Percentiles rank a stretch among this genome's conserved stretches.
Evolutionary conservation across 1,139 yeast species (phyloP).

Genomic region (Suhomyces atakaporum): DNA sequence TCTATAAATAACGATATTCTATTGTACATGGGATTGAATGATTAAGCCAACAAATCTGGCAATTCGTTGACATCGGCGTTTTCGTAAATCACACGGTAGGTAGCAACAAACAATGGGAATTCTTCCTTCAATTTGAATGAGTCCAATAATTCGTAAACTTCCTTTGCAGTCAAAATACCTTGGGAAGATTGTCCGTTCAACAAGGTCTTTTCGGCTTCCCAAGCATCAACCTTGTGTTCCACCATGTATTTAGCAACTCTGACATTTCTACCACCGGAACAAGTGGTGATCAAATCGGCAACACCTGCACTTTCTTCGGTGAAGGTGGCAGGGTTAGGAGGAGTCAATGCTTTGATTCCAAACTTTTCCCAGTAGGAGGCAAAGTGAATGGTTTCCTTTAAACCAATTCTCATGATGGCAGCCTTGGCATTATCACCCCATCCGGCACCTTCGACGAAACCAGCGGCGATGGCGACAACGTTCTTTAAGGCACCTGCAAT

Average conservation of each 20-base stretch:
- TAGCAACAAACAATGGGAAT: conserved; percentile 86
- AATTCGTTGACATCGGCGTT: conserved; percentile 63
- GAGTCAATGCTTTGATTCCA: conserved; percentile 67
- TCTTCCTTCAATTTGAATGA: conserved; percentile 62
- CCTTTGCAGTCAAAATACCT: conserved; percentile 86
- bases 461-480: conserved; percentile 50
- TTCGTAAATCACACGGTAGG: conserved; percentile 79
- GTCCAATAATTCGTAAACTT: conserved; percentile 80
- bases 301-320: conserved; percentile 95
- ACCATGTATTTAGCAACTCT: conserved; percentile 83
- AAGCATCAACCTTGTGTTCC: conserved; percentile 66
- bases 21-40: conserved; percentile 8
- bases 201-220: conserved; percentile 77
- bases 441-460: conserved; percentile 51
- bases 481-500: conserved; percentile 53
- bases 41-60: conserved; percentile 58
- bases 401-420: conserved; percentile 52
- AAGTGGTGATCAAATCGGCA: conserved; percentile 93
- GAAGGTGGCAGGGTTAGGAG: conserved; percentile 72
- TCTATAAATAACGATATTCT: conserved; percentile 11
- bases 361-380: conserved; percentile 57
- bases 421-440: conserved; percentile 58
- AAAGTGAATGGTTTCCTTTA: conserved; percentile 49
- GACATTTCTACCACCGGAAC: conserved; percentile 95
- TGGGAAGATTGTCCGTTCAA: conserved; percentile 94